Evolutionary conservation across 2,329 filamentous ascomycete genomes (phyloP).

Genomic region (Trichoderma guizhouense): DNA sequence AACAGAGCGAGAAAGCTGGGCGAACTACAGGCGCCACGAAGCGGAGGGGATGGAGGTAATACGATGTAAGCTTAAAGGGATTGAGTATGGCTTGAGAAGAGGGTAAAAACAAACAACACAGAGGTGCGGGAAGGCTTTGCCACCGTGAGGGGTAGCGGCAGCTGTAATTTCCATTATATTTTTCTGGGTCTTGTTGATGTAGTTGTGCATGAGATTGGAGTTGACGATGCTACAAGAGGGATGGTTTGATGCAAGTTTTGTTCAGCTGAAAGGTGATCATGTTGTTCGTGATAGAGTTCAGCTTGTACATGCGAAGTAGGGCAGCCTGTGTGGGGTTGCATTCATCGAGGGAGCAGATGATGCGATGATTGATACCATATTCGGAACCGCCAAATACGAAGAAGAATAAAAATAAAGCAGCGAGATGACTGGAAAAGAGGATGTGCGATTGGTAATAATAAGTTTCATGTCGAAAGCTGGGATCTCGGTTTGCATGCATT

Average conservation of each 20-base stretch:
- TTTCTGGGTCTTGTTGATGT: not conserved
- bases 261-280: not conserved
- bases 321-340: not conserved
- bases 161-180: not conserved
- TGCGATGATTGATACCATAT: not conserved
- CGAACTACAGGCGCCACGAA: not conserved
- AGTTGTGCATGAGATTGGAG: not conserved
- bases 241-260: not conserved
- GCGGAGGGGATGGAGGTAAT: constrained; percentile 11
- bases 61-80: constrained; percentile 15
- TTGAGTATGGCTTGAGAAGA: not conserved
- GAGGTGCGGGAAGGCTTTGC: not conserved
- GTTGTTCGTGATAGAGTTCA: not conserved
- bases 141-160: not conserved
- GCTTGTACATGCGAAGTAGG: not conserved
- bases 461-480: not conserved
- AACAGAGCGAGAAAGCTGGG: not conserved
- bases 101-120: not conserved
- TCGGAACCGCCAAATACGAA: not conserved
- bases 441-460: not conserved
- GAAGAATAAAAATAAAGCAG: not conserved
- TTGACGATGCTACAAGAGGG: not conserved
- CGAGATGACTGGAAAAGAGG: not conserved
- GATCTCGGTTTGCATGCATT: not conserved
- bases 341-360: not conserved